phyloP scores from a whole-genome alignment of 345 rosid genomes.

The Jatropha curcas region DNA sequence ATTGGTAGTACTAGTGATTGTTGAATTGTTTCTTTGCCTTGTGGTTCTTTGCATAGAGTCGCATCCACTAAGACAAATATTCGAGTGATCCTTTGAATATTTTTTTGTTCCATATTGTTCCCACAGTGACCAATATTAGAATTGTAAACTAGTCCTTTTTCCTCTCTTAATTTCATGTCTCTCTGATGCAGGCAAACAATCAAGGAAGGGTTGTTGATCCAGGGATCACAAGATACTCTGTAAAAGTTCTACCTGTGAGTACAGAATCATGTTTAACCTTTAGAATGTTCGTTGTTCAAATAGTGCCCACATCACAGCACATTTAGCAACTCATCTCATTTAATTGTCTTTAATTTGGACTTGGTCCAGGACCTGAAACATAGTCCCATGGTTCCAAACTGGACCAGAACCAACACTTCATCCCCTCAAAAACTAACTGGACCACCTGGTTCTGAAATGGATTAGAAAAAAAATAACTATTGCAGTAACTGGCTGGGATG shows the following conservation, averaged over 20 bases:
- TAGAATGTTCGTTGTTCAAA: neutral
- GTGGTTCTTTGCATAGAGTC: neutral
- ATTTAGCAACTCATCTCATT: neutral
- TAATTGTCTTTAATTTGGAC: neutral
- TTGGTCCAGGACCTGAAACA: too few relatives aligned
- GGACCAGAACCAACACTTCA: too few relatives aligned
- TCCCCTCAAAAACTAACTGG: too few relatives aligned
- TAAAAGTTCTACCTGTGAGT: slow-evolving; percentile 88
- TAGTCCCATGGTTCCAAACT: too few relatives aligned
- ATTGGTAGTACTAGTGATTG: neutral
- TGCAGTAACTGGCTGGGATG: too few relatives aligned
- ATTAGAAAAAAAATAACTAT: too few relatives aligned
- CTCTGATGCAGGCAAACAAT: slow-evolving; percentile 55
- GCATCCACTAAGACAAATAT: neutral
- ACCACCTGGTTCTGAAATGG: too few relatives aligned
- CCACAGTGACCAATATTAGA: neutral
- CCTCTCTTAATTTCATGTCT: neutral
- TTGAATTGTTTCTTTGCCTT: neutral
- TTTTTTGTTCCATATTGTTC: neutral
- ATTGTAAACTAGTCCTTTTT: neutral
- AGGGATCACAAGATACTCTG: slow-evolving; percentile 64
- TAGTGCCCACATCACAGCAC: neutral
- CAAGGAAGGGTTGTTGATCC: slow-evolving; percentile 69
- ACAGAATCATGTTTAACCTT: slow-evolving; percentile 6
- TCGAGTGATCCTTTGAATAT: neutral